Conservation (phyloP, 148 eudicot species). For the Cornus florida region DNA sequence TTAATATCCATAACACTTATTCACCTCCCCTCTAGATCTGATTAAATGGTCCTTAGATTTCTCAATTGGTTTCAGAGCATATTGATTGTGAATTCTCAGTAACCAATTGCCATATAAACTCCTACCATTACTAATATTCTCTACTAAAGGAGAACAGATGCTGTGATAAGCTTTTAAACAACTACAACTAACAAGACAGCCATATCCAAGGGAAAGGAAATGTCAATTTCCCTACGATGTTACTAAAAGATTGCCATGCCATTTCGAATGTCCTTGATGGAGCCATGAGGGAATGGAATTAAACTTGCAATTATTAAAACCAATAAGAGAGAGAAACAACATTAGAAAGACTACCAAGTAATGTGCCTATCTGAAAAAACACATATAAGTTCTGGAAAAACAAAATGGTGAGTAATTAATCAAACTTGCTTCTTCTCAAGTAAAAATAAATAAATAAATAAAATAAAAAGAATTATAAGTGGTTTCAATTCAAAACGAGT, state of each 20-base stretch:
- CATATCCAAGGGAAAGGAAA: not conserved
- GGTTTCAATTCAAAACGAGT: not conserved
- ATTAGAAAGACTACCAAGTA: not conserved
- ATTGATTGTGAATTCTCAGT: too few relatives aligned
- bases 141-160: not conserved
- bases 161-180: not conserved
- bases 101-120: not conserved
- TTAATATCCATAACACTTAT: too few relatives aligned
- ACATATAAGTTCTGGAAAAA: not conserved
- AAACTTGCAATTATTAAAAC: not conserved
- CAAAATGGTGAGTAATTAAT: not conserved
- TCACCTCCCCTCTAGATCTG: too few relatives aligned
- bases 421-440: not conserved
- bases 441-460: not conserved
- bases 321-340: not conserved
- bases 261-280: not conserved
- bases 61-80: too few relatives aligned
- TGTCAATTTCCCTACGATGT: not conserved
- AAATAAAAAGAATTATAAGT: not conserved
- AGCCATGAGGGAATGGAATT: not conserved
- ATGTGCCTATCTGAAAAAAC: not conserved
- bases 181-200: not conserved
- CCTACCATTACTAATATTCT: not conserved
- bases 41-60: too few relatives aligned
- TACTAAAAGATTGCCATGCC: not conserved